These are phyloP conservation scores for Talaromyces sp. DNA, from an alignment of 2,329 filamentous ascomycete species.

Conservation along the genomic window DNA sequence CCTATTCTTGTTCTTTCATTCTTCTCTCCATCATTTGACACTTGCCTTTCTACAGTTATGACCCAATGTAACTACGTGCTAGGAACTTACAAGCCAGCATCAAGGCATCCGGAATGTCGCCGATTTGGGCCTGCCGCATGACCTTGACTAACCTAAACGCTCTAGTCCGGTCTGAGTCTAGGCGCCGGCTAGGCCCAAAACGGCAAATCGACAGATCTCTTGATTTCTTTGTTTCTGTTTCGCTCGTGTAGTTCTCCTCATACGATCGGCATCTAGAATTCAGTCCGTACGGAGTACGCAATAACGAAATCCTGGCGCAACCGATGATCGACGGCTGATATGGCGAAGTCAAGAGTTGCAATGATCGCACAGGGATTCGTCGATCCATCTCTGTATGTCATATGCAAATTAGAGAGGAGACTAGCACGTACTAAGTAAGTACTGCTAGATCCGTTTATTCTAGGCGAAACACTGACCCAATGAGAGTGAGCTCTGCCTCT, in stretches of 20 bases:
- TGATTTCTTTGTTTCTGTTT: background rate
- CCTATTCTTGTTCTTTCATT: background rate
- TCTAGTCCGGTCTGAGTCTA: background rate
- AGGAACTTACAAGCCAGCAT: background rate
- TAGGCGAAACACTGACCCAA: background rate
- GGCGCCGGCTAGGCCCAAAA: background rate
- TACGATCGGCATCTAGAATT: constrained; percentile 5
- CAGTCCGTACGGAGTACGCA: background rate
- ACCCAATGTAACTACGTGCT: background rate
- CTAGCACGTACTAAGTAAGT: background rate
- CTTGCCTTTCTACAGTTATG: background rate
- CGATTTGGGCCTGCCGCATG: constrained; percentile 5
- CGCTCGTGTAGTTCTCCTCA: background rate
- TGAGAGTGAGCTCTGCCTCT: background rate
- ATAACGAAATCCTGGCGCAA: background rate
- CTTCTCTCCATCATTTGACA: background rate
- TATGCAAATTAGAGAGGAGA: background rate
- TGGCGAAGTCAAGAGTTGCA: background rate
- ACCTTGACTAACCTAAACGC: background rate
- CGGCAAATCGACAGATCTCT: background rate
- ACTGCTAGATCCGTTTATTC: background rate
- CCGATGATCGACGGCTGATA: constrained; percentile 1
- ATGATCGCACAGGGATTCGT: background rate
- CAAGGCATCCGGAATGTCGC: background rate
- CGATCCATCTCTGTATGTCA: background rate